A percentile compares a stretch with the other conserved stretches of the same genome.
phyloP scores from a whole-genome alignment of 148 eudicot genomes.

The Rheum nobile region DNA sequence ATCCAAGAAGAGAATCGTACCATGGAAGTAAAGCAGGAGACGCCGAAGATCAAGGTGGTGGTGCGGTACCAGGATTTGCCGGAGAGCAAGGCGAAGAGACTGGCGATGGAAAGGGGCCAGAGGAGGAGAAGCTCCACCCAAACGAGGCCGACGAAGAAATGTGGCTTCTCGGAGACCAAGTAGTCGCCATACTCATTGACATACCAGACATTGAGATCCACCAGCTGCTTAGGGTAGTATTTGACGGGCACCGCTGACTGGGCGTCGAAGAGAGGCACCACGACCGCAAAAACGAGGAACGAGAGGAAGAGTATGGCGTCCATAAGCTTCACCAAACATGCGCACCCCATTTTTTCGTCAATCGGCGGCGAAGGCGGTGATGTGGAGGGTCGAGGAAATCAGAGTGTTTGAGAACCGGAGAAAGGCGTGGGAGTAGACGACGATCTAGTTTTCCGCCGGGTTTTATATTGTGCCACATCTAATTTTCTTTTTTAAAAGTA shows the following conservation, averaged over 20 bases:
- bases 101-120: slow-evolving; percentile 26
- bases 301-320: slow-evolving; percentile 20
- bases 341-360: not conserved
- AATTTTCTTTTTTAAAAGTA: no score
- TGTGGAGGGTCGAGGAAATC: not conserved
- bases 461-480: no score
- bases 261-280: slow-evolving; percentile 21
- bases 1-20: slow-evolving; percentile 3
- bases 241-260: slow-evolving; percentile 16
- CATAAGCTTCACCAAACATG: slow-evolving; percentile 11
- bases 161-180: slow-evolving; percentile 22
- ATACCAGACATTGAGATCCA: slow-evolving; percentile 19
- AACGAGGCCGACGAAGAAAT: slow-evolving; percentile 27
- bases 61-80: slow-evolving; percentile 23
- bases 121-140: slow-evolving; percentile 22
- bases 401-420: not conserved
- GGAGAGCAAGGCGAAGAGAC: slow-evolving; percentile 13
- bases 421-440: not conserved
- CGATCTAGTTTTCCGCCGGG: not conserved
- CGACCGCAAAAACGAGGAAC: slow-evolving; percentile 14
- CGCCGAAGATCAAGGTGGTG: slow-evolving; percentile 26
- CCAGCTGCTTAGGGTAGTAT: slow-evolving; percentile 17
- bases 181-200: slow-evolving; percentile 22
- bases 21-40: slow-evolving; percentile 20
- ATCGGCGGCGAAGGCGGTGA: not conserved